Base-by-base conservation (phyloP, 495 filamentous ascomycete genomes). In the Xylaria bambusicola region DNA sequence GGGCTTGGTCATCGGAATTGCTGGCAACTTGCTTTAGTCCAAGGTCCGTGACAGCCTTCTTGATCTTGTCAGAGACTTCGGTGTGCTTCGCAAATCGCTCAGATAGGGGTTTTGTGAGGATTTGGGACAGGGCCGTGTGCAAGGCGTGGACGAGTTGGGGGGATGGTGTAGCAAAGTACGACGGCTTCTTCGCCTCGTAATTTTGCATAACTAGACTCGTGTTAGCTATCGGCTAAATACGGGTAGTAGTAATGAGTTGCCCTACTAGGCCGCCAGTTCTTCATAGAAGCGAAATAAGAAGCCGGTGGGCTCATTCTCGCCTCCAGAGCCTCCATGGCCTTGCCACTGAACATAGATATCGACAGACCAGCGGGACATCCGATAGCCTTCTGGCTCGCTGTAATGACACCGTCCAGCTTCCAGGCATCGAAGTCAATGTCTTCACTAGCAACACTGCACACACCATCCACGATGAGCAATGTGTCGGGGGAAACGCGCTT, bases 91-190 rank as follows among this genome's bases (percentile, higher is more conserved):
- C 86, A 71, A 97, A 97, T 51, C 92, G 84, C 66, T 93, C 86
- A 8, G 84, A 74, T 21, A 98, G 81, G 10, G 92, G 88, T 45
- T 80, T 80, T 13, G 87, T 81, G 58, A 94, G 84, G 66, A 97
- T 96, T 71, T 97, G 91, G 35, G 72, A 85, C 26, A 98, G 80
- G n/a, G 93, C 86, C 20, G 94, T 97, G 79, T 98, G 90, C 41
- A 98, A 86, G 33, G 94, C 94, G 71, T 89, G 93, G 63, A 98
- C 81, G 40, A 98, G 86, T 75, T 98, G 94, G 6, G 94, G 96
- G 12, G 91, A 89, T 0, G 94, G 94, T 12, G 94, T 98, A 26
- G 94, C 94, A 72, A 98, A 98, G 79, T 98, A 98, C 12, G 91
- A 96, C 41, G 95, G 84, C 76, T 98, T 98, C 76, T 89, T 88